phyloP scores from a whole-genome alignment of 148 eudicot genomes.

The Pharnaceum exiguum region DNA sequence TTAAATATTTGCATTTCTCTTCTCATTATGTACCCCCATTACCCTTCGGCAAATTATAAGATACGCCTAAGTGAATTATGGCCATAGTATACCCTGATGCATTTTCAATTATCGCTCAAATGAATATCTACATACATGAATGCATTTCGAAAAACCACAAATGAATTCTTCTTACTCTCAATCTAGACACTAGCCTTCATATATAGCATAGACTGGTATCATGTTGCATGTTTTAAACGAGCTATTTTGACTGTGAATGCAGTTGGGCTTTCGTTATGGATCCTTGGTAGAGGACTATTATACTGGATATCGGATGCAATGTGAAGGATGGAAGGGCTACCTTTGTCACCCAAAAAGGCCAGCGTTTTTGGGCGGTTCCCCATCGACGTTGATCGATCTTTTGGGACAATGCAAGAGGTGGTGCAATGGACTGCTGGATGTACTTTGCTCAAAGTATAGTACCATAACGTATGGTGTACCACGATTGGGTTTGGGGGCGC shows the following conservation, averaged over 20 bases:
- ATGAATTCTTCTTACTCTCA: too few species aligned
- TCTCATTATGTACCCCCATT: neutral
- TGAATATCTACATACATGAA: too few species aligned
- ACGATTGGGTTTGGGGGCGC: constrained; percentile 44
- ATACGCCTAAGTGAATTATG: too few species aligned
- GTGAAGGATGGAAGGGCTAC: constrained; percentile 54
- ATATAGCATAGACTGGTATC: too few species aligned
- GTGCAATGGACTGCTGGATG: constrained; percentile 54
- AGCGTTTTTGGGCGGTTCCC: constrained; percentile 55
- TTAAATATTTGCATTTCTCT: too few species aligned
- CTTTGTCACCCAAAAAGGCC: constrained; percentile 49
- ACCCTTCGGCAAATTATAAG: too few species aligned
- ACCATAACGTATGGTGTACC: constrained; percentile 36
- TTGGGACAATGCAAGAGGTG: constrained; percentile 51
- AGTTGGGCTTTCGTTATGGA: constrained; percentile 70
- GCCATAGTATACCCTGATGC: too few species aligned
- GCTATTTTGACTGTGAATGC: neutral
- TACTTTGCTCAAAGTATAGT: constrained; percentile 31
- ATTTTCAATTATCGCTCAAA: too few species aligned
- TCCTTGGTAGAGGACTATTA: constrained; percentile 54
- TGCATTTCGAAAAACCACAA: too few species aligned
- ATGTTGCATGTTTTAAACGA: too few species aligned
- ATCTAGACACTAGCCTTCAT: too few species aligned
- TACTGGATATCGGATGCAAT: constrained; percentile 46
- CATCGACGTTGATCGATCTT: constrained; percentile 33